Base-by-base conservation (phyloP, 1,139 yeast species). In the Candida glucosophila region DNA sequence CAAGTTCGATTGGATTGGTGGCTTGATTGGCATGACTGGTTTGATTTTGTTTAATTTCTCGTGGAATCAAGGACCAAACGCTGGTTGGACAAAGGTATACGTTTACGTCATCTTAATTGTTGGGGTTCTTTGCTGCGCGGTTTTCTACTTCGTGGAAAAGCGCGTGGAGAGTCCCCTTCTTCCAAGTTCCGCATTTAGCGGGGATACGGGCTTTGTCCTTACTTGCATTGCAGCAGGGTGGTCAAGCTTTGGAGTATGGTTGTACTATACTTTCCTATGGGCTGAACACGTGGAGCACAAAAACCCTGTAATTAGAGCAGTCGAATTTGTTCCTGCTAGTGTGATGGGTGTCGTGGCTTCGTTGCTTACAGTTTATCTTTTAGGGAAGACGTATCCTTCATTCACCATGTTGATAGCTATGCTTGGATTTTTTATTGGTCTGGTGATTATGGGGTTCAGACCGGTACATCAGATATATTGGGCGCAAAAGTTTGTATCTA, bases 161-260 rank as follows among this genome's bases (percentile, higher is more conserved):
- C 37, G 35, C 12, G 36, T 41, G 11, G 55, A 51, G 8, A 16
- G 41, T 12, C 77, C 77, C n/a, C 47, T 71, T 15, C 39, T 72
- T 14, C 77, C 76, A 2, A 46, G 41, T 16, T 52, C 60, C 4
- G 56, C 66, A 2, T 59, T 67, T 39, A 55, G 43, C 41, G 43
- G 27, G 10, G 49, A 50, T 27, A 58, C 60, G 13, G 67, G 65
- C 1, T 37, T 61, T 22, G 58, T 60, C 1, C 39, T 61, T 4
- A 30, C 47, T 3, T 49, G 59, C 29, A 47, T 61, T 22, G 38
- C 54, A 9, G 49, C 69, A 18, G 77, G 77, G 1, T 72, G 78
- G 78, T 74, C 74, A 0, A 65, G 74, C 6, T 72, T 70, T 43
- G 76, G 77, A 4, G 53, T 69, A 6, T 70, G 73, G 69, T 63